phyloP scores from a whole-genome alignment of 2,329 filamentous ascomycete genomes.

The Botryotinia globosa region DNA sequence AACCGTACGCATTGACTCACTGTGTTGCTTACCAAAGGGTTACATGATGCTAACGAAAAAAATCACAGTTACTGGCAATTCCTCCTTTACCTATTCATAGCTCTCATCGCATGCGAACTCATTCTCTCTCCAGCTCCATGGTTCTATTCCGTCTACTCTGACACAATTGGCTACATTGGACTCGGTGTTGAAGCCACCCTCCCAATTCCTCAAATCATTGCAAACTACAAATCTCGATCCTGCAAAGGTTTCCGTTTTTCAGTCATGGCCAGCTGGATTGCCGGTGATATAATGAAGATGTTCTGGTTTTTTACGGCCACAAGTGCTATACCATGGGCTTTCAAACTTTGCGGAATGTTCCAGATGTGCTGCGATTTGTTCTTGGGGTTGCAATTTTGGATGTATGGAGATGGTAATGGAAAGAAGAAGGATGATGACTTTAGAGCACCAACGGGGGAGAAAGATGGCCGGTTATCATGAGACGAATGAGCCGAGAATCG shows the following conservation, averaged over 20 bases:
- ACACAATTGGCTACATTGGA: constrained; percentile 69
- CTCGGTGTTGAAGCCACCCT: constrained; percentile 78
- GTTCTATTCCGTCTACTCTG: constrained; percentile 64
- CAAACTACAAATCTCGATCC: constrained; percentile 65
- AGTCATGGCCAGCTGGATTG: constrained; percentile 73
- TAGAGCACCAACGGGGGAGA: constrained; percentile 32
- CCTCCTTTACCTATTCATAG: constrained; percentile 62
- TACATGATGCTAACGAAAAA: constrained; percentile 14
- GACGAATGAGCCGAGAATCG: neutral
- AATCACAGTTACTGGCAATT: constrained; percentile 70
- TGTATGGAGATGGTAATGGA: constrained; percentile 56
- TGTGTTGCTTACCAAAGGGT: neutral
- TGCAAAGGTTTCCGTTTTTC: constrained; percentile 76
- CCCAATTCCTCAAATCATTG: constrained; percentile 72
- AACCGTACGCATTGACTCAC: constrained; percentile 49
- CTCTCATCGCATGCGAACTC: constrained; percentile 63
- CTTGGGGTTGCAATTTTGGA: constrained; percentile 70
- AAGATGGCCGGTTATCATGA: constrained; percentile 34
- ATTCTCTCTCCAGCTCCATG: constrained; percentile 57
- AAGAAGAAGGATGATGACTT: constrained; percentile 29
- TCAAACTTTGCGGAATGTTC: constrained; percentile 80
- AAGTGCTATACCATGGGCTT: constrained; percentile 69
- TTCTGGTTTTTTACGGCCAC: constrained; percentile 77
- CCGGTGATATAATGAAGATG: constrained; percentile 83
- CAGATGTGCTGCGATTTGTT: constrained; percentile 74